Conservation (phyloP, 164 flowering plant species). For the Sedum album region DNA sequence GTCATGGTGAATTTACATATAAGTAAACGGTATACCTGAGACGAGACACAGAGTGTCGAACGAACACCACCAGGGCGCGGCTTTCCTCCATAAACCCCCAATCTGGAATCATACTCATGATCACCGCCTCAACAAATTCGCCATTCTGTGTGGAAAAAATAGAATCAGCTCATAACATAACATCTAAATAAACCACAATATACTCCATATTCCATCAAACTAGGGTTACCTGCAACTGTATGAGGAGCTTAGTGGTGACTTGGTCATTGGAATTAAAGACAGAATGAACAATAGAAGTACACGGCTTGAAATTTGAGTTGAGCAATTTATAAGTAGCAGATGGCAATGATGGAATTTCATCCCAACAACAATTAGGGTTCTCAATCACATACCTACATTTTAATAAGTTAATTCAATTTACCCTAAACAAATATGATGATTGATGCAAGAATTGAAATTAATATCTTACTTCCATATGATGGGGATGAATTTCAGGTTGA, state of each 20-base stretch:
- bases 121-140: conserved; percentile 82
- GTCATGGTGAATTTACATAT: background rate
- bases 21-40: conserved; percentile 50
- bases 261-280: conserved; percentile 52
- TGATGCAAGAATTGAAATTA: too few species aligned
- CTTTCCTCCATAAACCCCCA: conserved; percentile 73
- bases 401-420: too few species aligned
- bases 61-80: conserved; percentile 92
- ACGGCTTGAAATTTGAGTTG: conserved; percentile 52
- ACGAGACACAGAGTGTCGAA: conserved; percentile 83
- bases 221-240: conserved; percentile 56
- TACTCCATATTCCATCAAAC: background rate
- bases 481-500: conserved; percentile 54
- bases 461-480: conserved; percentile 65
- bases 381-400: conserved; percentile 41
- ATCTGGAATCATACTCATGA: conserved; percentile 85
- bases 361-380: conserved; percentile 50
- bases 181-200: too few species aligned
- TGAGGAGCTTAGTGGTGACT: conserved; percentile 86
- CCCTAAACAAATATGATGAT: too few species aligned
- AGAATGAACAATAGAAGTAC: conserved; percentile 54
- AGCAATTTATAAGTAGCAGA: conserved; percentile 62
- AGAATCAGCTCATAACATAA: background rate
- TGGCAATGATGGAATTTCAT: conserved; percentile 67
- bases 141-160: conserved; percentile 46